Percentiles rank a stretch among this genome's conserved stretches.
Evolutionary conservation across 2,329 filamentous ascomycete species (phyloP).

Genomic region (Colletotrichum chlorophyti): DNA sequence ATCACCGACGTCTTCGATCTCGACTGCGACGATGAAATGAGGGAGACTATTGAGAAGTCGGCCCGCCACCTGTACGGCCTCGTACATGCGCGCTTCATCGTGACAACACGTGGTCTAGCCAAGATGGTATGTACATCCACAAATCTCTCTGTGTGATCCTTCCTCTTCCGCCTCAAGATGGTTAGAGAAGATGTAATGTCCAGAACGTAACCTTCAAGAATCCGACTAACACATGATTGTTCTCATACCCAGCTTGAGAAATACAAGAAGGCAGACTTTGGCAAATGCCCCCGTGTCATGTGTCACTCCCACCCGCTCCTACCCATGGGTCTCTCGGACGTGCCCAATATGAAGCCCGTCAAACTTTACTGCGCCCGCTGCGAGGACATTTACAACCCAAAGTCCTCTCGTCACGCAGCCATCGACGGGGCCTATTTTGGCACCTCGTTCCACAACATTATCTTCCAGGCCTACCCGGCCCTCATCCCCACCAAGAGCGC

Average conservation of each 20-base stretch:
- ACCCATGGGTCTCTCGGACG: conserved; percentile 92
- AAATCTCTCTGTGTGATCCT: conserved; percentile 1
- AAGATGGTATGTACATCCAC: conserved; percentile 79
- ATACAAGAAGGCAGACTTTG: conserved; percentile 98
- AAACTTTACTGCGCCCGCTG: conserved; percentile 98
- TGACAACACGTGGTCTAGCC: conserved; percentile 88
- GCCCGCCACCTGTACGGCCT: conserved; percentile 94
- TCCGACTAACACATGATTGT: neutral
- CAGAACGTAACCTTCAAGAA: neutral
- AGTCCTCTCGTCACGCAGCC: conserved; percentile 91
- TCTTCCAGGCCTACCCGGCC: conserved; percentile 96
- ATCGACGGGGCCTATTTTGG: conserved; percentile 99
- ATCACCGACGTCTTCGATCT: conserved; percentile 98
- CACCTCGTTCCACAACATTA: conserved; percentile 97
- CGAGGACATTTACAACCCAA: conserved; percentile 98
- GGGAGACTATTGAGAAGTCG: conserved; percentile 97
- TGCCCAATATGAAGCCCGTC: conserved; percentile 85
- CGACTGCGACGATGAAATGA: conserved; percentile 98
- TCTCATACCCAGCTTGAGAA: conserved; percentile 95
- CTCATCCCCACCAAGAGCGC: conserved; percentile 86
- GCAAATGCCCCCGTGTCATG: conserved; percentile 95
- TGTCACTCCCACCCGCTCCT: conserved; percentile 93
- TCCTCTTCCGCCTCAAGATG: neutral
- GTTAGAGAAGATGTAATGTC: neutral
- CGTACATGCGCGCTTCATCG: conserved; percentile 95